Evolutionary conservation across 2,329 filamentous ascomycete species (phyloP), one percentile per base, ranked within the genome.

Genomic region (Venturia oleaginea): DNA sequence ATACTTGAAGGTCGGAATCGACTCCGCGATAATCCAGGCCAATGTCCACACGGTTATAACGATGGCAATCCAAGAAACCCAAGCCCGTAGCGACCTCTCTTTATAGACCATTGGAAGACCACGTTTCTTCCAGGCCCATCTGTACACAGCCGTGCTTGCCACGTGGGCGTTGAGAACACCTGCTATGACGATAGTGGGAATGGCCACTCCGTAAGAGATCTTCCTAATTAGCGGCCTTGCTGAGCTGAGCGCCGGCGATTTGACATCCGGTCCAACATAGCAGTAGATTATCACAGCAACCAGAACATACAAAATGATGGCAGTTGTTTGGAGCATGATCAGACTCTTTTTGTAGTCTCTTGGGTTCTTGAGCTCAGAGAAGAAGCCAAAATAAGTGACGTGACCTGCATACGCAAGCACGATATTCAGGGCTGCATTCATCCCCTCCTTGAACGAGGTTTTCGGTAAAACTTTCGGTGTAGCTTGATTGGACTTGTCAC

Each of bases 101-200:
- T 64, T 40, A 13, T 54, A 30, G 2, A 62, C 60, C 22, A 54
- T 77, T 68, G 82, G 81, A 69, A 83, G 80, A 8, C 83, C 86
- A 66, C 83, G 65, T 19, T n/a, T 81, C 24, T 80, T 76, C 76
- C 88, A 89, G 8, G 86, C 71, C 37, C 87, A 83, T 3, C 84
- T 76, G 70, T 88, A 90, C 65, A 89, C 77, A 69, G 87, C 87
- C 70, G 88, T 88, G 64, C 80, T 80, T 2, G 85, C 85, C 1
- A 90, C 83, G 66, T 87, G 84, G 15, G 83, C 86, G 71, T 88
- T 86, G 67, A 91, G 87, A 7, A 89, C 86, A 63, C 87, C 88
- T 0, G 87, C 85, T 61, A 91, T 84, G 59, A 90, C 77, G 65
- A 90, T 90, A 2, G 88, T 90, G 17, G 87, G 87, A 2, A 87